Conservation (phyloP, 208 protist species). For the Crithidia brevicula region DNA sequence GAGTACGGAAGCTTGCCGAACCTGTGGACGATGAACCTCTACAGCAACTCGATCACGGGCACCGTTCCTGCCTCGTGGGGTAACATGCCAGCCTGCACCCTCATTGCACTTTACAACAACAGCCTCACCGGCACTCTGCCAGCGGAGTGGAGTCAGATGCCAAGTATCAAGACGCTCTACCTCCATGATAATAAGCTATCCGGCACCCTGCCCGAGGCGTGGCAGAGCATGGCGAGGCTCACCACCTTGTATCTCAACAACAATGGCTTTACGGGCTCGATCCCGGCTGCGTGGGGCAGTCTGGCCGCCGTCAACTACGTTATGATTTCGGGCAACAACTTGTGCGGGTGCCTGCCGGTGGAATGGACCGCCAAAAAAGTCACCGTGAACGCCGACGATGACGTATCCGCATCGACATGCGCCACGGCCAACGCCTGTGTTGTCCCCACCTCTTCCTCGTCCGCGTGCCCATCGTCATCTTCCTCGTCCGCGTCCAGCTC, state of each 20-base stretch:
- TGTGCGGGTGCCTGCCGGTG: constrained; percentile 3
- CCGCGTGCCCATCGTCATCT: not conserved
- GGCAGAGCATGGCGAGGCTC: not conserved
- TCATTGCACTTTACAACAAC: constrained; percentile 15
- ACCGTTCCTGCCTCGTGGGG: constrained; percentile 13
- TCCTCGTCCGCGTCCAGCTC: not conserved
- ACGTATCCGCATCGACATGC: not conserved
- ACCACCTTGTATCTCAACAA: not conserved
- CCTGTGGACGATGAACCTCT: constrained; percentile 13
- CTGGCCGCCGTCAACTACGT: constrained; percentile 4
- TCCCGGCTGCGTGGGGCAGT: constrained; percentile 9
- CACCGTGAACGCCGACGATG: not conserved
- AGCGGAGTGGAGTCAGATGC: not conserved
- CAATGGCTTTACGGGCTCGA: constrained; percentile 10
- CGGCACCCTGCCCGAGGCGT: constrained; percentile 8
- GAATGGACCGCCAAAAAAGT: constrained; percentile 1
- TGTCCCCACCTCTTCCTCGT: too few relatives aligned
- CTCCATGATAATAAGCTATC: not conserved
- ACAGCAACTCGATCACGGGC: constrained; percentile 9
- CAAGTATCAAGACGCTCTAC: constrained; percentile 9
- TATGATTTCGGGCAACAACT: constrained; percentile 1
- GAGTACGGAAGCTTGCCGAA: constrained; percentile 6
- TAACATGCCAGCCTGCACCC: not conserved
- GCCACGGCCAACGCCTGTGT: constrained; percentile 1
- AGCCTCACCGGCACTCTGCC: constrained; percentile 9